These are phyloP conservation scores for Fusarium nematophilum DNA, from an alignment of 2,329 filamentous ascomycete species.

Conservation along the genomic window DNA sequence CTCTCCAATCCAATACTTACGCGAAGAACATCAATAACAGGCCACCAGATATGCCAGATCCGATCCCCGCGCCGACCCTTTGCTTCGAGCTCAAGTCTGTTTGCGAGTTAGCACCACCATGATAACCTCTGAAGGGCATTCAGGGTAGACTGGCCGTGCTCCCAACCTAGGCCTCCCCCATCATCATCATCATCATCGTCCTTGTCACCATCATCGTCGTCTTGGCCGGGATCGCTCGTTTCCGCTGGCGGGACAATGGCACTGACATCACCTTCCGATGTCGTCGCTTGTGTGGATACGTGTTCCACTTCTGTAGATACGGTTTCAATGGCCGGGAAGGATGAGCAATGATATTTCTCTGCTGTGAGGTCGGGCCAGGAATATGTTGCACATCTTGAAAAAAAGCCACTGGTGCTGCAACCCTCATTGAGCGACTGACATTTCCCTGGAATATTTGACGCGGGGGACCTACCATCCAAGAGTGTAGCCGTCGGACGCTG, in stretches of 20 bases:
- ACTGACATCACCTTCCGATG: too few species aligned
- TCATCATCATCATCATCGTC: not conserved
- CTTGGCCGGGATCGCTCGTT: too few species aligned
- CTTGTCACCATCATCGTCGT: not conserved
- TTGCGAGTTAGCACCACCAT: not conserved
- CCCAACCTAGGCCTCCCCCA: conserved; percentile 7
- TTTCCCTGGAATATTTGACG: not conserved
- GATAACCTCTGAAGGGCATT: not conserved
- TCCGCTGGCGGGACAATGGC: too few species aligned
- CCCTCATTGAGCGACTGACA: not conserved
- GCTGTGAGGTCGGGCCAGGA: conserved; percentile 8
- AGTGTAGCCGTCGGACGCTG: not conserved
- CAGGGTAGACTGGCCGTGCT: conserved; percentile 16
- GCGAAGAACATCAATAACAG: conserved; percentile 29
- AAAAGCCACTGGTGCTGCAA: conserved; percentile 5
- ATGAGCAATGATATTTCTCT: not conserved
- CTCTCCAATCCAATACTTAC: conserved; percentile 1
- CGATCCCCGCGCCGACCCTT: conserved; percentile 20
- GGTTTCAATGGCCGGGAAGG: conserved; percentile 8
- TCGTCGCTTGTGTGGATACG: too few species aligned
- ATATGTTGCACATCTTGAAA: conserved; percentile 28
- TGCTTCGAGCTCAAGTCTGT: conserved; percentile 19
- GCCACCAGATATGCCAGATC: conserved; percentile 10
- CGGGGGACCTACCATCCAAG: conserved; percentile 13
- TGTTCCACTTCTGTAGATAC: too few species aligned